Conservation (phyloP, 192 early-diverging fungal genomes). For the Entomortierella beljakovae region DNA sequence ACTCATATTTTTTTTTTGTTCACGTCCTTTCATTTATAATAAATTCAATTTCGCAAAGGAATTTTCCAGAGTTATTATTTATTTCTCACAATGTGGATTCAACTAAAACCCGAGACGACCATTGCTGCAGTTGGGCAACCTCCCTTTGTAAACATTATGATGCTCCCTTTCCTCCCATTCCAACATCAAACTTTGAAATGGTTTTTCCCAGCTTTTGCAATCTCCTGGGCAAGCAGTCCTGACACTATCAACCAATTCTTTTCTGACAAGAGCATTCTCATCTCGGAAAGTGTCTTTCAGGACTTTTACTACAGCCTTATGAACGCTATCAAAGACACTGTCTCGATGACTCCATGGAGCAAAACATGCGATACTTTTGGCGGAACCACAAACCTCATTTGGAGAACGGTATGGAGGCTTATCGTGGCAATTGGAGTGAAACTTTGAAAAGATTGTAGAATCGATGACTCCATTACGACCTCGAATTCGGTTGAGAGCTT, state of each 20-base stretch:
- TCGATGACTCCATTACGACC: slow-evolving; percentile 15
- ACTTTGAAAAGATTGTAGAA: slow-evolving; percentile 1
- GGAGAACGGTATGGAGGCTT: slow-evolving; percentile 30
- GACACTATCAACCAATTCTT: slow-evolving; percentile 5
- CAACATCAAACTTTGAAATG: slow-evolving; percentile 29
- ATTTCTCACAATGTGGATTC: too few species aligned
- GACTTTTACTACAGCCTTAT: slow-evolving; percentile 4
- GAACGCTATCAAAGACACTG: slow-evolving; percentile 14
- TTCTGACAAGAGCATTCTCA: not conserved
- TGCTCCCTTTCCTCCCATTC: slow-evolving; percentile 31
- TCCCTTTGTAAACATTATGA: slow-evolving; percentile 1
- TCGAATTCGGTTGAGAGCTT: not conserved
- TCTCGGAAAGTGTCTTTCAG: not conserved
- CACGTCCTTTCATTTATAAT: too few species aligned
- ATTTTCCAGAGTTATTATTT: too few species aligned
- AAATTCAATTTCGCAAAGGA: too few species aligned
- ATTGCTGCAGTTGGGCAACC: slow-evolving; percentile 26
- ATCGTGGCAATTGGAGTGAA: slow-evolving; percentile 13
- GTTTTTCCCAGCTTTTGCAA: slow-evolving; percentile 9
- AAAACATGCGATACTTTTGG: slow-evolving; percentile 32
- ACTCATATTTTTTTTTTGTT: not conserved
- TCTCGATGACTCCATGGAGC: slow-evolving; percentile 17
- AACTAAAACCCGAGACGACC: slow-evolving; percentile 2
- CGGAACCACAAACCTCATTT: slow-evolving; percentile 26
- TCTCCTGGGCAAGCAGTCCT: slow-evolving; percentile 2